phyloP scores from a whole-genome alignment of 352 stramenopile genomes.

The Pythium phragmitis region DNA sequence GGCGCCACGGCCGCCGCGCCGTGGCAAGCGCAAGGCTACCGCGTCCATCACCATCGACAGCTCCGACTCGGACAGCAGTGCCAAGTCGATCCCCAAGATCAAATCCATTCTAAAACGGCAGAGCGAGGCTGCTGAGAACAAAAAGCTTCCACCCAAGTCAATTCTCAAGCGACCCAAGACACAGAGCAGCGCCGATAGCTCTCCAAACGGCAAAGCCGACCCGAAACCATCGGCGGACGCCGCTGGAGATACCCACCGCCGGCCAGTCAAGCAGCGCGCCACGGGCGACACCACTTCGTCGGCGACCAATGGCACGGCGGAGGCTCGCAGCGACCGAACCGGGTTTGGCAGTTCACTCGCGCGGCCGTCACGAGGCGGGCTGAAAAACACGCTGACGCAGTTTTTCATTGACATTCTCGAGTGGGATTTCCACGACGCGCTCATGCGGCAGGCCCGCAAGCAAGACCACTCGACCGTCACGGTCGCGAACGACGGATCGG shows the following conservation, averaged over 20 bases:
- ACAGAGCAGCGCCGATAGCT: constrained; percentile 13
- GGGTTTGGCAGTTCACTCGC: constrained; percentile 14
- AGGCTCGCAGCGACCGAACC: background rate
- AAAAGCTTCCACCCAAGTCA: constrained; percentile 31
- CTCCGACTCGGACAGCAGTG: constrained; percentile 47
- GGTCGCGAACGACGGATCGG: constrained; percentile 61
- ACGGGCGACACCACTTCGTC: constrained; percentile 15
- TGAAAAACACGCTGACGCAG: constrained; percentile 60
- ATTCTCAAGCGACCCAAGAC: constrained; percentile 42
- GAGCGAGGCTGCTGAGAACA: background rate
- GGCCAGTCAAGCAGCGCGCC: constrained; percentile 57
- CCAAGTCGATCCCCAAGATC: constrained; percentile 4
- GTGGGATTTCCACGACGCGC: constrained; percentile 71
- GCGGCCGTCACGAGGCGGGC: background rate
- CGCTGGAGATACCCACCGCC: constrained; percentile 49
- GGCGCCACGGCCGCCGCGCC: background rate
- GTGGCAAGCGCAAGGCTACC: constrained; percentile 48
- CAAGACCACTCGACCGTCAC: constrained; percentile 42
- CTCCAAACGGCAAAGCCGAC: constrained; percentile 2
- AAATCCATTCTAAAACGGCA: constrained; percentile 13
- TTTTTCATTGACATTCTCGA: constrained; percentile 86
- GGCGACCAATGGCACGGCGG: background rate
- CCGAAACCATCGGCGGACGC: constrained; percentile 27
- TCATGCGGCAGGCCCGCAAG: constrained; percentile 54
- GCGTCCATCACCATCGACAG: constrained; percentile 28